Conservation (phyloP, 1,284 basidiomycete genomes). For the Moesziomyces antarcticus region DNA sequence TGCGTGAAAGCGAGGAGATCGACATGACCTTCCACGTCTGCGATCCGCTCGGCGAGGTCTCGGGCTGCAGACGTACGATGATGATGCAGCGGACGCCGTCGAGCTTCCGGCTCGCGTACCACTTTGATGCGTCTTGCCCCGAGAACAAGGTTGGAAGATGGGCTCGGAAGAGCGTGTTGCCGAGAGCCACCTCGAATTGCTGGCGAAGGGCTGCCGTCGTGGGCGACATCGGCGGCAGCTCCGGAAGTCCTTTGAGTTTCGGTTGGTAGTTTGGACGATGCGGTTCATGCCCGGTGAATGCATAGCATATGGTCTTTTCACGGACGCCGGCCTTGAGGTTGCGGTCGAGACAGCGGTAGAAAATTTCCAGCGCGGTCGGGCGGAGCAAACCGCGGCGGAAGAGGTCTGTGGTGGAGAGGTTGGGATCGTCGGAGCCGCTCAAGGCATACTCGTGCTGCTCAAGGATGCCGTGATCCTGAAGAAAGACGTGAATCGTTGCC, state of each 20-base stretch:
- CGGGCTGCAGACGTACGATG: constrained; percentile 24
- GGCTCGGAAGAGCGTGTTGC: constrained; percentile 21
- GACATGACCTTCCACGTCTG: constrained; percentile 16
- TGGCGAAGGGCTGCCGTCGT: constrained; percentile 7
- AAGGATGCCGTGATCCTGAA: constrained; percentile 39
- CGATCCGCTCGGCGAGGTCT: not conserved
- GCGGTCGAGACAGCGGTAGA: constrained; percentile 56
- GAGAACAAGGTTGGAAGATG: constrained; percentile 25
- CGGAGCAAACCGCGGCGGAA: constrained; percentile 26
- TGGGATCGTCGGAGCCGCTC: constrained; percentile 16
- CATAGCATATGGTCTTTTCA: constrained; percentile 29
- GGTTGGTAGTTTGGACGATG: not conserved
- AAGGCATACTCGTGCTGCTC: constrained; percentile 41
- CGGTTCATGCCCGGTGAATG: constrained; percentile 12
- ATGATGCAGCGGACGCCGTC: constrained; percentile 57
- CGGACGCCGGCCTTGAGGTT: constrained; percentile 54
- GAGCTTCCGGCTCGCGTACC: constrained; percentile 56
- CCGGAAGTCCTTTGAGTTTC: not conserved
- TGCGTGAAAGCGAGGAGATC: constrained; percentile 45
- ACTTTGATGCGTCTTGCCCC: constrained; percentile 12
- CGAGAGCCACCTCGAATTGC: constrained; percentile 48
- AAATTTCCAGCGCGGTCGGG: constrained; percentile 44
- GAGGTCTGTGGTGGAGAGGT: constrained; percentile 22
- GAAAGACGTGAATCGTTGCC: constrained; percentile 35
- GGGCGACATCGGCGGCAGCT: not conserved